Conservation (phyloP, 345 rosid species). For the Conringia planisiliqua region DNA sequence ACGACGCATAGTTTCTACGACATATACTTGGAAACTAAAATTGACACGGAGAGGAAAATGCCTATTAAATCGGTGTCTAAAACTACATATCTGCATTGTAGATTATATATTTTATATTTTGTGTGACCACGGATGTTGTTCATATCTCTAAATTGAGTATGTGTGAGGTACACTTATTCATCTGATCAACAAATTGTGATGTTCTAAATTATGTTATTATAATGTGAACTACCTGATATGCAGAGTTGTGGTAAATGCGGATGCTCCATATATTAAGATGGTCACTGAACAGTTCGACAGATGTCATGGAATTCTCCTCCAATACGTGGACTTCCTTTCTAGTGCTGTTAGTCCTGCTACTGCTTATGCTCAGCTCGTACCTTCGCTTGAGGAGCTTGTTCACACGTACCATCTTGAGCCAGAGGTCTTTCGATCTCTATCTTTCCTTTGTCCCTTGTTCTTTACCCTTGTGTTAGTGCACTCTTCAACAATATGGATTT, state of each 20-base stretch:
- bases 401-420: slow-evolving; percentile 93
- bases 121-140: slow-evolving; percentile 3
- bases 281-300: slow-evolving; percentile 98
- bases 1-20: background rate
- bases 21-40: slow-evolving; percentile 12
- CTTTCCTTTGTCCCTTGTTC: slow-evolving; percentile 15
- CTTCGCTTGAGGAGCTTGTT: slow-evolving; percentile 82
- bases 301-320: slow-evolving; percentile 99
- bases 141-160: slow-evolving; percentile 14
- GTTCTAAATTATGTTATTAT: background rate
- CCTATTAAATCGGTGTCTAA: background rate
- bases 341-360: slow-evolving; percentile 73
- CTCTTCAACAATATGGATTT: slow-evolving; percentile 2
- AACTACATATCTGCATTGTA: slow-evolving; percentile 14
- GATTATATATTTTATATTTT: background rate
- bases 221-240: slow-evolving; percentile 29
- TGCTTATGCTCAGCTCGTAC: slow-evolving; percentile 80
- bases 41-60: background rate
- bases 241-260: slow-evolving; percentile 92
- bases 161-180: background rate
- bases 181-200: slow-evolving; percentile 8
- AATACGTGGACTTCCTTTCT: slow-evolving; percentile 90
- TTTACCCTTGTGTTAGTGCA: slow-evolving; percentile 3
- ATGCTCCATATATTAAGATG: slow-evolving; percentile 97
- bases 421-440: slow-evolving; percentile 56